Percentiles rank a stretch among this genome's conserved stretches.
phyloP scores from a whole-genome alignment of 2,329 filamentous ascomycete species.

The Fusarium caatingaense region DNA sequence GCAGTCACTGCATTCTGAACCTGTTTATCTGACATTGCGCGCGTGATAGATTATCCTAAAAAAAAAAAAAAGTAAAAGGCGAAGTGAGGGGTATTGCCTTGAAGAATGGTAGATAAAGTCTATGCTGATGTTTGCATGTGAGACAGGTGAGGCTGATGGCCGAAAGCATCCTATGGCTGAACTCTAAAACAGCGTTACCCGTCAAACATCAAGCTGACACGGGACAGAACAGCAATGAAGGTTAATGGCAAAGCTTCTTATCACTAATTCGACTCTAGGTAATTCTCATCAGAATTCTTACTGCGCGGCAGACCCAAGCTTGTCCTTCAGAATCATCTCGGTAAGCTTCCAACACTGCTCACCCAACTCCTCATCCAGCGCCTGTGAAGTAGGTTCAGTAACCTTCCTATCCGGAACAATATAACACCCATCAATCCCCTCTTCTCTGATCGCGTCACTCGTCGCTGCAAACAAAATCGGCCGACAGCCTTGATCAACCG shows the following conservation, averaged over 20 bases:
- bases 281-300: rapidly evolving
- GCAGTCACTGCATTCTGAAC: background rate
- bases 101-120: background rate
- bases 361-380: background rate
- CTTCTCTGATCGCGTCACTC: background rate
- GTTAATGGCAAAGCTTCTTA: background rate
- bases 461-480: constrained; percentile 14
- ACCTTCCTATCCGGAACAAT: constrained; percentile 11
- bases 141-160: background rate
- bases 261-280: background rate
- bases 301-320: background rate
- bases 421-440: constrained; percentile 5
- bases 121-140: background rate
- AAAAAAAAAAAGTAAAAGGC: too few species aligned
- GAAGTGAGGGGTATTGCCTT: background rate
- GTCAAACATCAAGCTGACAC: too few species aligned
- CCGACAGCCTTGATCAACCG: constrained; percentile 5
- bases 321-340: background rate
- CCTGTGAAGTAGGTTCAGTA: constrained; percentile 1
- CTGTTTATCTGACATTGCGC: background rate
- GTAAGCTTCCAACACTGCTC: background rate
- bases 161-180: background rate
- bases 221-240: background rate
- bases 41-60: too few species aligned
- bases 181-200: background rate